Percentiles rank a stretch among this genome's conserved stretches.
Evolutionary conservation across 257 asterid genomes (phyloP).

Genomic region (Scutellaria baicalensis): DNA sequence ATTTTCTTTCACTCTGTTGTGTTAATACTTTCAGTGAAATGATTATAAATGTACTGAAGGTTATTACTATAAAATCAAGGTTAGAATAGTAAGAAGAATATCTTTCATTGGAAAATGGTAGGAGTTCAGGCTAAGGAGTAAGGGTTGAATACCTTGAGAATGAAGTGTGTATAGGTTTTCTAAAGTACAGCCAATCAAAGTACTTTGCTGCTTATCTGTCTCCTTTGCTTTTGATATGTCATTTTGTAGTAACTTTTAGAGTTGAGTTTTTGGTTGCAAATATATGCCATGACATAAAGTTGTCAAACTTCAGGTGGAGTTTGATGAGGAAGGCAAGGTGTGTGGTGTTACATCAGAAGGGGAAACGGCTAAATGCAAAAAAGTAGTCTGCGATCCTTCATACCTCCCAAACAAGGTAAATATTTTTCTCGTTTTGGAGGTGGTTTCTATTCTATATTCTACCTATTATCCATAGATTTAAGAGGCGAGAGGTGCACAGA

Average conservation of each 20-base stretch:
- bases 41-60: neutral
- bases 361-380: conserved; percentile 92
- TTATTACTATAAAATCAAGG: neutral
- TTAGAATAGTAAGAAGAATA: neutral
- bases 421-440: neutral
- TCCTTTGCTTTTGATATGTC: neutral
- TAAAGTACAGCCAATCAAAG: neutral
- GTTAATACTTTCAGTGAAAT: neutral
- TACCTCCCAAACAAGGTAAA: conserved; percentile 80
- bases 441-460: neutral
- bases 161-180: neutral
- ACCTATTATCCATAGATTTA: too few relatives aligned
- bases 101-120: neutral
- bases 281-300: conserved; percentile 9
- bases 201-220: neutral
- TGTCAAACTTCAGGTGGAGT: conserved; percentile 64
- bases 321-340: conserved; percentile 79
- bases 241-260: neutral
- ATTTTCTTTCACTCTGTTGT: neutral
- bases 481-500: too few relatives aligned
- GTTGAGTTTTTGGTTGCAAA: neutral
- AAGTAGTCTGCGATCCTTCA: conserved; percentile 95
- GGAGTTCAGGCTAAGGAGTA: neutral
- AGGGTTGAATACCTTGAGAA: neutral
- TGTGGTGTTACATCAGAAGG: conserved; percentile 95